Evolutionary conservation across 2,329 filamentous ascomycete species (phyloP).

Genomic region (Trichoderma polysporum): DNA sequence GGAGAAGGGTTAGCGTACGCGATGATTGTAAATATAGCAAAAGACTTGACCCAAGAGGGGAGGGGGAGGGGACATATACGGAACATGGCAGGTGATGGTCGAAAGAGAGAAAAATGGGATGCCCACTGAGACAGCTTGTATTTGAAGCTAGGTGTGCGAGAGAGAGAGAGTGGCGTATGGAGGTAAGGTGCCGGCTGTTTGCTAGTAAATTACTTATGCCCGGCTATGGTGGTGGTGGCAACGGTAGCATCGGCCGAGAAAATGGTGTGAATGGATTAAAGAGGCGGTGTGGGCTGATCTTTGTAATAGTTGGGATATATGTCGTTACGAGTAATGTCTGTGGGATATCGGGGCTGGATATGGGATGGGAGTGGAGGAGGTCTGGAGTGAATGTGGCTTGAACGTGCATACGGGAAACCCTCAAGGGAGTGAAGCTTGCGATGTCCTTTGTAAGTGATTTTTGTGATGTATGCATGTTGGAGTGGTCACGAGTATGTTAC

Average conservation of each 20-base stretch:
- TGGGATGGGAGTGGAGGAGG: background rate
- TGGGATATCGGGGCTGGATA: background rate
- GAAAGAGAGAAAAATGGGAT: background rate
- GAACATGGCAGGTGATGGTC: constrained; percentile 1
- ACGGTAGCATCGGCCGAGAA: constrained; percentile 7
- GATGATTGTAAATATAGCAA: background rate
- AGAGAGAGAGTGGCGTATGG: background rate
- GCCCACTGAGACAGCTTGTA: background rate
- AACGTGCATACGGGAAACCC: background rate
- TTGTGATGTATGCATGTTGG: background rate
- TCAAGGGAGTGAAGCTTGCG: background rate
- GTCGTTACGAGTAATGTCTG: background rate
- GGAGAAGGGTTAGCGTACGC: background rate
- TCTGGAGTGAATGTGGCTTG: background rate
- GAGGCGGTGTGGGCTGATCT: background rate
- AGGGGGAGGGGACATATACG: background rate
- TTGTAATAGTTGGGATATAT: background rate
- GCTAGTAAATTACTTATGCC: too few species aligned
- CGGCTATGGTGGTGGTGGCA: background rate
- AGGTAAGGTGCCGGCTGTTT: background rate
- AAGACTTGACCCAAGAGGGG: background rate
- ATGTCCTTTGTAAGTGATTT: background rate
- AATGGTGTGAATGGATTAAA: constrained; percentile 8
- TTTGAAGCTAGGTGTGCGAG: background rate
- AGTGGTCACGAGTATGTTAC: constrained; percentile 4